Percentiles rank a stretch among this genome's conserved stretches.
Evolutionary conservation across 169 alveolate genomes (phyloP).

Genomic region (Blepharisma undulans): DNA sequence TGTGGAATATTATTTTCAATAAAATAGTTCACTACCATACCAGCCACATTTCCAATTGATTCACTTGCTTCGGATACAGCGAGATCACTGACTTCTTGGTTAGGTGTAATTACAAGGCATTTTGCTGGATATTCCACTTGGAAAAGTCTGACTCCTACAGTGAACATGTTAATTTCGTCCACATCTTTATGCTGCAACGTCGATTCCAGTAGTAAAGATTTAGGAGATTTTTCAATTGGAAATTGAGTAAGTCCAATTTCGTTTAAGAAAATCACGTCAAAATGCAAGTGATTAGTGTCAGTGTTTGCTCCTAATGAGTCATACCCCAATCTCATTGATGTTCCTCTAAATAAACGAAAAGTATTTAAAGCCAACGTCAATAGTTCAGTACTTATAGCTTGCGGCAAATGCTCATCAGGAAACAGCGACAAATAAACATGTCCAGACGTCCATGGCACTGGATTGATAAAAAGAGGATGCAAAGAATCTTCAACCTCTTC

Average conservation of each 20-base stretch:
- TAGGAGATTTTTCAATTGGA: not conserved
- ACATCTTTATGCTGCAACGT: constrained; percentile 21
- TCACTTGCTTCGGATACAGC: not conserved
- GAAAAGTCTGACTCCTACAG: not conserved
- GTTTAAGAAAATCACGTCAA: not conserved
- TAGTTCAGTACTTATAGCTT: constrained; percentile 12
- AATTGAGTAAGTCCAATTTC: not conserved
- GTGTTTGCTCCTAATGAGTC: constrained; percentile 26
- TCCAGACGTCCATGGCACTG: not conserved
- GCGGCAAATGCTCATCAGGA: constrained; percentile 28
- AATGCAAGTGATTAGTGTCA: constrained; percentile 18
- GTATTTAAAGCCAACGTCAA: not conserved
- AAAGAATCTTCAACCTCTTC: constrained; percentile 26
- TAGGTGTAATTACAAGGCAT: constrained; percentile 16
- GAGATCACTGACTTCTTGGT: not conserved
- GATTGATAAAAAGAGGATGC: constrained; percentile 14
- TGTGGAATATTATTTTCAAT: constrained; percentile 33
- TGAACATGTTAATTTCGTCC: constrained; percentile 35
- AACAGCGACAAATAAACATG: not conserved
- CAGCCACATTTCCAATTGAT: constrained; percentile 30
- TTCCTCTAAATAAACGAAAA: not conserved
- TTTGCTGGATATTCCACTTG: constrained; percentile 12
- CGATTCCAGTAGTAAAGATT: not conserved
- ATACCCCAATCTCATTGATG: constrained; percentile 7
- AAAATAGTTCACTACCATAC: not conserved